Evolutionary conservation across 371 early-diverging fungal genomes (phyloP).

Genomic region (Syncephalastrum racemosum): DNA sequence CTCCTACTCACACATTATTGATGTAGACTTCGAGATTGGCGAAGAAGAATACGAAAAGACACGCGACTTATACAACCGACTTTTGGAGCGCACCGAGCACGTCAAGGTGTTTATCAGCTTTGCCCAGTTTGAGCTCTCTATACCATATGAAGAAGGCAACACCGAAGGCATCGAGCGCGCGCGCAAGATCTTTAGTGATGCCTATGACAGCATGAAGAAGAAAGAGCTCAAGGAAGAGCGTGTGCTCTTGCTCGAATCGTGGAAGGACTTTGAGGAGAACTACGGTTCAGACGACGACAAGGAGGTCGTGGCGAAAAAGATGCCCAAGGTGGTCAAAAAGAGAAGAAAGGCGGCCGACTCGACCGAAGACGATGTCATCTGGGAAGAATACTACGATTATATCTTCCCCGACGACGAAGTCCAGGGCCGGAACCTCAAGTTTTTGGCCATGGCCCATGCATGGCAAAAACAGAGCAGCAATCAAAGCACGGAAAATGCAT

Average conservation of each 20-base stretch:
- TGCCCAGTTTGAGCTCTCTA: conserved; percentile 85
- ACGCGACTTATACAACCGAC: conserved; percentile 78
- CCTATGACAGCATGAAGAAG: conserved; percentile 68
- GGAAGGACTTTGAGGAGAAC: conserved; percentile 87
- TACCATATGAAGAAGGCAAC: conserved; percentile 51
- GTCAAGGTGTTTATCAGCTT: conserved; percentile 97
- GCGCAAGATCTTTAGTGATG: conserved; percentile 75
- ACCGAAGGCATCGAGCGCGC: conserved; percentile 53
- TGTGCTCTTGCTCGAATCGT: conserved; percentile 86
- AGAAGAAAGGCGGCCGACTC: conserved; percentile 66
- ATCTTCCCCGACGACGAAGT: conserved; percentile 93
- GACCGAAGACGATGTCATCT: conserved; percentile 60
- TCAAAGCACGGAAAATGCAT: too few species aligned
- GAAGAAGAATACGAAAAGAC: conserved; percentile 81
- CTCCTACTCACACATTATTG: not conserved
- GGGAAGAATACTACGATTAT: conserved; percentile 98
- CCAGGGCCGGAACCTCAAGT: conserved; percentile 82
- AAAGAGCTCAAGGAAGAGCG: conserved; percentile 77
- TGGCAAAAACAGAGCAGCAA: conserved; percentile 63
- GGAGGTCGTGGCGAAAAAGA: conserved; percentile 61
- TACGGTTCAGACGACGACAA: conserved; percentile 60
- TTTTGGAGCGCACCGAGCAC: conserved; percentile 87
- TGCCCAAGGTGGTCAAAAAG: conserved; percentile 92
- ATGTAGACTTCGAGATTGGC: conserved; percentile 82
- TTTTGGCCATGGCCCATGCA: conserved; percentile 88